Conservation (phyloP, 768 basidiomycete species). For the Pseudohyphozyma bogoriensis region DNA sequence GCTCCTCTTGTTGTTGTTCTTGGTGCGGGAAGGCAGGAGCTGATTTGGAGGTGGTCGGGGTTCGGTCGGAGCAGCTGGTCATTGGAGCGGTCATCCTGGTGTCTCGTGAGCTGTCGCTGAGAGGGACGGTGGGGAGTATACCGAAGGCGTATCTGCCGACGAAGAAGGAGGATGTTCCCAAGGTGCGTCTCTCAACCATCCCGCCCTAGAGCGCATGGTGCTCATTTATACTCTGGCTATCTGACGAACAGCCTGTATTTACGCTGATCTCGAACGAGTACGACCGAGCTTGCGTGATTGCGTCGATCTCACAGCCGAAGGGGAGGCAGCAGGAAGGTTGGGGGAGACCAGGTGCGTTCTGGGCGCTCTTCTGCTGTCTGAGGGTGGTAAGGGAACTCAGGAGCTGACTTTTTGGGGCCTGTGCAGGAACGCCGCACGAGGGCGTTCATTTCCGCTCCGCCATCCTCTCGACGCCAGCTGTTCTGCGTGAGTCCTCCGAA, state of each 20-base stretch:
- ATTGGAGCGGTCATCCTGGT: background rate
- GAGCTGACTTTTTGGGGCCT: background rate
- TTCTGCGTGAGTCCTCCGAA: background rate
- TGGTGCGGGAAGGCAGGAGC: no score
- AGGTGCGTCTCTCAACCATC: background rate
- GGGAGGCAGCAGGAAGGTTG: conserved; percentile 5
- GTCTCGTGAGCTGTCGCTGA: background rate
- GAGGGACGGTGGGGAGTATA: background rate
- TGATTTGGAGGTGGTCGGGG: no score
- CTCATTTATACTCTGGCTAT: background rate
- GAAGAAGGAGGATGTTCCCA: background rate
- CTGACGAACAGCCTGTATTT: background rate
- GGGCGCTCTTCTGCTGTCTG: background rate
- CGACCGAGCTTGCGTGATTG: conserved; percentile 8
- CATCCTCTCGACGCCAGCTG: conserved; percentile 8
- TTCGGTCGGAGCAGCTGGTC: no score
- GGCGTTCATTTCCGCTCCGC: conserved; percentile 3
- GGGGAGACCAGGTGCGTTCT: conserved; percentile 2
- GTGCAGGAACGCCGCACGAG: conserved; percentile 1
- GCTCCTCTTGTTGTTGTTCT: background rate
- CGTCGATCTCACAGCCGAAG: conserved; percentile 6
- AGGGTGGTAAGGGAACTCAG: no score
- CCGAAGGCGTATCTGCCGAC: conserved; percentile 11
- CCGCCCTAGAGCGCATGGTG: background rate
- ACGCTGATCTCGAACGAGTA: conserved; percentile 11